Evolutionary conservation across 768 basidiomycete genomes (phyloP).

Genomic region (Podaxis sp.): DNA sequence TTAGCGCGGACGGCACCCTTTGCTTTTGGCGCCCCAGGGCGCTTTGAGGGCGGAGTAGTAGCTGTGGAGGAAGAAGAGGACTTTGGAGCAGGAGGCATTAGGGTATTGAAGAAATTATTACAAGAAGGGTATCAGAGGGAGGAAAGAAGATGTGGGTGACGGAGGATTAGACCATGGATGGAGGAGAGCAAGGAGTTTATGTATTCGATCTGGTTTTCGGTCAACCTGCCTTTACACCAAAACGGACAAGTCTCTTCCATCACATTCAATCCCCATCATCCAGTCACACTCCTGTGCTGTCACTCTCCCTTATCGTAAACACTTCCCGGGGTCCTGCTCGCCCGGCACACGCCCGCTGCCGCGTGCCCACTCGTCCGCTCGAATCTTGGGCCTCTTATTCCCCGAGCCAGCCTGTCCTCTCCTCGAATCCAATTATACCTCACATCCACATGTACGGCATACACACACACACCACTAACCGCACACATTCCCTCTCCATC

Average conservation of each 20-base stretch:
- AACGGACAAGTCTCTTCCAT: not conserved
- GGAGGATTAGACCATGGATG: conserved; percentile 14
- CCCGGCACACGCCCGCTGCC: not conserved
- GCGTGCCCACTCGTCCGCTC: conserved; percentile 4
- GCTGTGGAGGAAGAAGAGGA: conserved; percentile 32
- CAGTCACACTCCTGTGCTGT: conserved; percentile 1
- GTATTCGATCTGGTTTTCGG: conserved; percentile 2
- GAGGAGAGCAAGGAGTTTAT: not conserved
- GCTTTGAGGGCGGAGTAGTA: conserved; percentile 25
- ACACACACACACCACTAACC: not conserved
- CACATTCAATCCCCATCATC: not conserved
- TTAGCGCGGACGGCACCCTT: conserved; percentile 85
- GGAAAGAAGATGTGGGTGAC: conserved; percentile 14
- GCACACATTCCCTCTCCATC: not conserved
- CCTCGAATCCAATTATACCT: not conserved
- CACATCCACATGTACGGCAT: not conserved
- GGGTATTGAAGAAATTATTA: not conserved
- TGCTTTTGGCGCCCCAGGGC: conserved; percentile 56
- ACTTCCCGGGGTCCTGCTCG: not conserved
- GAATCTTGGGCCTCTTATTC: conserved; percentile 1
- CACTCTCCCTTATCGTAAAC: not conserved
- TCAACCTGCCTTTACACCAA: not conserved
- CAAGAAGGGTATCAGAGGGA: conserved; percentile 12
- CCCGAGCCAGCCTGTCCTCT: conserved; percentile 7
- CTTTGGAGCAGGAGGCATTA: conserved; percentile 42